Evolutionary conservation across 2,329 filamentous ascomycete genomes (phyloP).

Genomic region (Pseudocercospora eumusae): DNA sequence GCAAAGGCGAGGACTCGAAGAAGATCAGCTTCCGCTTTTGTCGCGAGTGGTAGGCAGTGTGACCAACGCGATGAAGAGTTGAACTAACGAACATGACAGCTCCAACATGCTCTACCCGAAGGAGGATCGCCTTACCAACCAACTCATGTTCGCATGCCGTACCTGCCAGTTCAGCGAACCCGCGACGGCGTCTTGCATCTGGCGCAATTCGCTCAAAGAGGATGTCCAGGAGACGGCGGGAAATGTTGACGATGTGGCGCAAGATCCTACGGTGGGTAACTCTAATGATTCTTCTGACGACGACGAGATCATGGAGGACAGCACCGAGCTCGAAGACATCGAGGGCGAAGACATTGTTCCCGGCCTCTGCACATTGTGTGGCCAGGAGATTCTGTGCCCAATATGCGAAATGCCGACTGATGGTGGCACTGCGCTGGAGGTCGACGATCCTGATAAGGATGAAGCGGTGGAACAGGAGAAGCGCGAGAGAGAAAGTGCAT

Average conservation of each 20-base stretch:
- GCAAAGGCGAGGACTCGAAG: conserved; percentile 51
- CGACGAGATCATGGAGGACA: conserved; percentile 31
- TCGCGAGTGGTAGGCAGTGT: conserved; percentile 72
- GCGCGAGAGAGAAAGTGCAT: conserved; percentile 33
- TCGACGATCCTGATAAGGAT: conserved; percentile 42
- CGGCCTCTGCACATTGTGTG: conserved; percentile 60
- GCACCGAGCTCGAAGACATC: conserved; percentile 23
- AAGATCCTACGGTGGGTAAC: conserved; percentile 94
- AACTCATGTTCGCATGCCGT: conserved; percentile 91
- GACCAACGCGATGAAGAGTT: conserved; percentile 4
- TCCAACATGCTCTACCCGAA: conserved; percentile 98
- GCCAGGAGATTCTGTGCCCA: conserved; percentile 57
- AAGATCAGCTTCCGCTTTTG: conserved; percentile 98
- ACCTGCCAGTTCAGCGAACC: conserved; percentile 91
- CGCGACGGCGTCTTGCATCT: conserved; percentile 86
- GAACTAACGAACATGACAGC: conserved; percentile 46
- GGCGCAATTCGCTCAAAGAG: conserved; percentile 89
- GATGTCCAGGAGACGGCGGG: conserved; percentile 92
- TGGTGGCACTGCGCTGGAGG: conserved; percentile 49
- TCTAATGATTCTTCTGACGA: conserved; percentile 20
- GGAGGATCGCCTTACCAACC: conserved; percentile 81
- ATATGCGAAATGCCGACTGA: conserved; percentile 53
- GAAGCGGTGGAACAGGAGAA: conserved; percentile 34
- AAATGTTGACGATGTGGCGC: conserved; percentile 94
- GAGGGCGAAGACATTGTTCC: conserved; percentile 40